Base-by-base conservation (phyloP, 1,284 basidiomycete genomes). In the Leccinum griseonigrum region DNA sequence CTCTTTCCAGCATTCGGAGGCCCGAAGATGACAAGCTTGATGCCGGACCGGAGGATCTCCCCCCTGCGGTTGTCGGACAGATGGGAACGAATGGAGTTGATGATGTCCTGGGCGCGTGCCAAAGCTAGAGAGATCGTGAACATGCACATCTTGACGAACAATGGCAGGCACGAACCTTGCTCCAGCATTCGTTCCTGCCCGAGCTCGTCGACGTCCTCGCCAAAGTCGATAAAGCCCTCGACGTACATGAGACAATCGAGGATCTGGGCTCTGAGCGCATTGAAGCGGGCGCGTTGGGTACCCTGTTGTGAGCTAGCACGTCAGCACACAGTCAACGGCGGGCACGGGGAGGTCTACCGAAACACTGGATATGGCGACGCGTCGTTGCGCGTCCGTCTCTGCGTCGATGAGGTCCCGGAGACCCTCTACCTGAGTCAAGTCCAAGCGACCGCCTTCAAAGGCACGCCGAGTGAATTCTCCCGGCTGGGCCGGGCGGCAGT, bases 1-100 rank as follows among this genome's bases (percentile, higher is more conserved):
- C 90, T 93, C 76, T 96, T 96, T 40, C 94, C 94, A 1, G 90
- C 93, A 69, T 97, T 97, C 0, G 94, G 92, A 18, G 93, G 91
- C 0, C 94, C 94, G 70, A 95, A 94, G 53, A 97, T 93, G 6
- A 90, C 89, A 6, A 96, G 79, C 38, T 85, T 85, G 46, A 95
- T 83, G 0, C 94, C 94, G 1, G 86, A 85, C n/a, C 90, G 85
- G 60, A 95, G 77, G 56, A 95, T 88, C 72, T 96, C 94, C 0
- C 93, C 92, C 31, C 90, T 80, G 29, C 88, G 81, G 54, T 82
- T 85, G 70, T 93, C 91, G 3, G 83, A 75, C 1, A 94, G 77
- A 60, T 91, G 84, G 0, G 68, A 70, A 32, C 76, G 71, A 56
- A 94, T 88, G 22, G 73, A 77, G 0, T 71, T 65, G 43, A 81